phyloP scores from a whole-genome alignment of 2,329 filamentous ascomycete species.

The Drechslerella coelobrocha region DNA sequence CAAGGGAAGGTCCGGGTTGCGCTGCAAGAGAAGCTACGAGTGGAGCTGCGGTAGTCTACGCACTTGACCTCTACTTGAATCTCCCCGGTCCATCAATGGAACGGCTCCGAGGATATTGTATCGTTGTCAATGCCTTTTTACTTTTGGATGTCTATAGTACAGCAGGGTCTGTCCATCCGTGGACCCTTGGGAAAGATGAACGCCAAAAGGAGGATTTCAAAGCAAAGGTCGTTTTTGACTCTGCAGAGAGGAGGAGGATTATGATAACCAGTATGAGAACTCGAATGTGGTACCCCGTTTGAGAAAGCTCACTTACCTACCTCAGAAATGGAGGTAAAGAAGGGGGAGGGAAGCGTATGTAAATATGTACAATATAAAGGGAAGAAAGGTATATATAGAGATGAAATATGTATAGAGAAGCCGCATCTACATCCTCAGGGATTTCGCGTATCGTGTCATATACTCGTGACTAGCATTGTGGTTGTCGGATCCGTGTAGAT shows the following conservation, averaged over 20 bases:
- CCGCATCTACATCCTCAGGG: not conserved
- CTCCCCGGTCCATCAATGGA: too few species aligned
- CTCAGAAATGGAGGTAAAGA: conserved; percentile 11
- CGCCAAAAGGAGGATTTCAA: conserved; percentile 21
- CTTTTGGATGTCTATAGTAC: conserved; percentile 38
- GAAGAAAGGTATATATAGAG: conserved; percentile 27
- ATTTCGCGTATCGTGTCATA: not conserved
- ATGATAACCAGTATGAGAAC: too few species aligned
- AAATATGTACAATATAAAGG: conserved; percentile 51
- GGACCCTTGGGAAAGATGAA: conserved; percentile 19
- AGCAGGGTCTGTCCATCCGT: conserved; percentile 14
- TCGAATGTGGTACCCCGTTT: not conserved
- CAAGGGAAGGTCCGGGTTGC: conserved; percentile 72
- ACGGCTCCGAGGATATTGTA: too few species aligned
- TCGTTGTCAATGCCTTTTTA: too few species aligned
- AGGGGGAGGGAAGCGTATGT: conserved; percentile 33
- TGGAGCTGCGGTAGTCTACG: conserved; percentile 71
- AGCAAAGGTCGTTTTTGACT: conserved; percentile 14
- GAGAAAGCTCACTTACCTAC: conserved; percentile 3
- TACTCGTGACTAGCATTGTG: conserved; percentile 9
- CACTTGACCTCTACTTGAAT: too few species aligned
- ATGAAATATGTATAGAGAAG: conserved; percentile 35
- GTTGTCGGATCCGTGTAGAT: not conserved
- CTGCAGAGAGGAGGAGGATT: conserved; percentile 32
- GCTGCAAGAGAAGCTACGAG: conserved; percentile 74